phyloP scores from a whole-genome alignment of 441 rosid genomes.

The Biscutella laevigata region DNA sequence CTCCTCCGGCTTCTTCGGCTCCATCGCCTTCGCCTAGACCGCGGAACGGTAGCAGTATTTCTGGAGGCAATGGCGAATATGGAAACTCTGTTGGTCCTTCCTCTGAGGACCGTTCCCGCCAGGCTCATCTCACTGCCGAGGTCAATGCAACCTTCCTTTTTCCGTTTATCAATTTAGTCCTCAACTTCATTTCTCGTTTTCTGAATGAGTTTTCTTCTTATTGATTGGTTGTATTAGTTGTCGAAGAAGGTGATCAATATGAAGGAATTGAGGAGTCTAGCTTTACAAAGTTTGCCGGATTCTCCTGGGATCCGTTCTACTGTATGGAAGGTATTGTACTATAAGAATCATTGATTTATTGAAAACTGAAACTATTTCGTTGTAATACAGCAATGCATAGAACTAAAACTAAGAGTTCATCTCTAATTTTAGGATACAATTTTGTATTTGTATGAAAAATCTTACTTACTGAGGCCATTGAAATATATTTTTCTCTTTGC shows the following conservation, averaged over 20 bases:
- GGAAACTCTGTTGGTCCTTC: slow-evolving; percentile 34
- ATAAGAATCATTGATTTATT: not conserved
- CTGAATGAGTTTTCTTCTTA: not conserved
- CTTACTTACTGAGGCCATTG: not conserved
- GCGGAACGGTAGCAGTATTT: slow-evolving; percentile 14
- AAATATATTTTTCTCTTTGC: slow-evolving; percentile 28
- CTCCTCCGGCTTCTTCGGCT: slow-evolving; percentile 35
- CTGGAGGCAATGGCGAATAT: slow-evolving; percentile 28
- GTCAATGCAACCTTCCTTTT: slow-evolving; percentile 27
- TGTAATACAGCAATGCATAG: not conserved
- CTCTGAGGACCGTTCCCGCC: slow-evolving; percentile 64
- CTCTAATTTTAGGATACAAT: too few relatives aligned
- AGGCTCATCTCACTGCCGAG: slow-evolving; percentile 77
- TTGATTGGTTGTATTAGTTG: slow-evolving; percentile 31
- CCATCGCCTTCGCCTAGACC: slow-evolving; percentile 33
- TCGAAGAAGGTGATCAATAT: slow-evolving; percentile 79
- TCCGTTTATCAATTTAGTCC: not conserved
- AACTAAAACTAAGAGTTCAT: not conserved
- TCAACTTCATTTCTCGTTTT: not conserved
- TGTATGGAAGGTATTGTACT: slow-evolving; percentile 75
- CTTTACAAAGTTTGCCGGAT: slow-evolving; percentile 75
- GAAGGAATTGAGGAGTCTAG: slow-evolving; percentile 73
- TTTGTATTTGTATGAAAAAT: not conserved
- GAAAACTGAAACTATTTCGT: not conserved
- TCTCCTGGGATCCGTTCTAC: slow-evolving; percentile 75